phyloP scores from a whole-genome alignment of 768 basidiomycete species.

The Russula sp. region DNA sequence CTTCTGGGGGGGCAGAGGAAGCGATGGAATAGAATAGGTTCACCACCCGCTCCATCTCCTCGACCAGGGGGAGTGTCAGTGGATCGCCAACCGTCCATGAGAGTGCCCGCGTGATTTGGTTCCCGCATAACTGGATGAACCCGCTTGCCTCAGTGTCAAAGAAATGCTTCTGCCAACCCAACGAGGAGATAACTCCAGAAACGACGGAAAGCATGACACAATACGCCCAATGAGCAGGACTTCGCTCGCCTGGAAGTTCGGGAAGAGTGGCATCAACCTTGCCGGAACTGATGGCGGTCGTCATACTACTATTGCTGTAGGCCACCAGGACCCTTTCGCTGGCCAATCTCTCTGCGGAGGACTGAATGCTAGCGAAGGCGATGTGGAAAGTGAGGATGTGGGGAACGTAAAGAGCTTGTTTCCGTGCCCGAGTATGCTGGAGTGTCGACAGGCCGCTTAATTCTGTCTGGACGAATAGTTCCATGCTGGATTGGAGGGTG shows the following conservation, averaged over 20 bases:
- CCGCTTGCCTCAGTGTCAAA: constrained; percentile 84
- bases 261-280: constrained; percentile 59
- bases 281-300: constrained; percentile 68
- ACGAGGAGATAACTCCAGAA: constrained; percentile 58
- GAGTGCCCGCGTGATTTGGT: constrained; percentile 70
- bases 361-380: constrained; percentile 67
- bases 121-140: constrained; percentile 77
- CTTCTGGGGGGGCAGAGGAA: constrained; percentile 42
- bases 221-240: constrained; percentile 75
- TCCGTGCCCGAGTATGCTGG: constrained; percentile 52
- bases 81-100: constrained; percentile 79
- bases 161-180: constrained; percentile 64
- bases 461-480: constrained; percentile 63
- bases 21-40: constrained; percentile 75
- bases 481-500: constrained; percentile 67
- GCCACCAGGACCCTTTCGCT: constrained; percentile 76
- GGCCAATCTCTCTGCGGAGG: constrained; percentile 80
- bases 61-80: constrained; percentile 68
- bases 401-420: constrained; percentile 65
- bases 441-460: constrained; percentile 65
- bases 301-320: constrained; percentile 79
- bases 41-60: constrained; percentile 78
- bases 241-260: constrained; percentile 68
- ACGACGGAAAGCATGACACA: constrained; percentile 80
- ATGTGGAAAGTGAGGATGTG: constrained; percentile 85